A percentile compares a stretch with the other conserved stretches of the same genome.
Conservation (phyloP, 1,284 basidiomycete genomes). For the Apiotrichum porosum region DNA sequence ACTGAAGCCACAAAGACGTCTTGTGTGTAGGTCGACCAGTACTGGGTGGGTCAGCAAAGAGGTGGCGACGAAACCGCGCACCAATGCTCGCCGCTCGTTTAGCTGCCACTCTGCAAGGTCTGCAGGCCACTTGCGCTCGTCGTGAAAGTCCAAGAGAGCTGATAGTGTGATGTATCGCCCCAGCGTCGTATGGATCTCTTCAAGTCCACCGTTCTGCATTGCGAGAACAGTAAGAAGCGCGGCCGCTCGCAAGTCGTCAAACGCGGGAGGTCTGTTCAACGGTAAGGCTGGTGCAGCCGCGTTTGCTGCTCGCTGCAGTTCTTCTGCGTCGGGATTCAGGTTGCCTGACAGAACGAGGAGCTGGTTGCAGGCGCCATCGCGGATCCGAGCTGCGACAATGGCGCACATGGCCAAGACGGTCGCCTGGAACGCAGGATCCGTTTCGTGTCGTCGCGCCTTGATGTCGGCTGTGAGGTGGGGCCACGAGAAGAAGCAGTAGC, state of each 20-base stretch:
- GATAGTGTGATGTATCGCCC: conserved; percentile 11
- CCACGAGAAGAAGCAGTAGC: conserved; percentile 19
- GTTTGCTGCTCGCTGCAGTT: no score
- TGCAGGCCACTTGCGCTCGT: conserved; percentile 12
- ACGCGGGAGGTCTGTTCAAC: background rate
- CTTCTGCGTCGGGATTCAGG: no score
- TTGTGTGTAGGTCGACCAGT: conserved; percentile 16
- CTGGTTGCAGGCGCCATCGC: conserved; percentile 8
- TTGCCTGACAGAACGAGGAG: no score
- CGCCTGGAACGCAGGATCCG: conserved; percentile 7
- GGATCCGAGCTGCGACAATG: conserved; percentile 11
- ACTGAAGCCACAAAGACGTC: conserved; percentile 13
- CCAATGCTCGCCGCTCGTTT: conserved; percentile 16
- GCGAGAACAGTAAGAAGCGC: conserved; percentile 11
- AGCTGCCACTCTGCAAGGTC: conserved; percentile 4
- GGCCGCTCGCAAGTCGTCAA: conserved; percentile 13
- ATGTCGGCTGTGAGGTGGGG: conserved; percentile 7
- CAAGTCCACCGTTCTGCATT: conserved; percentile 12
- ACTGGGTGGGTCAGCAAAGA: conserved; percentile 7
- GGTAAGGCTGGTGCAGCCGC: background rate
- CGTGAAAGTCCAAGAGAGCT: conserved; percentile 5
- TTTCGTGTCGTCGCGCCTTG: conserved; percentile 4
- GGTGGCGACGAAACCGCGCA: background rate
- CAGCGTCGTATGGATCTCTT: conserved; percentile 7
- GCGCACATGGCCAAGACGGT: conserved; percentile 11